Evolutionary conservation across 148 eudicot species (phyloP).

Genomic region (Chenopodium suecicum): DNA sequence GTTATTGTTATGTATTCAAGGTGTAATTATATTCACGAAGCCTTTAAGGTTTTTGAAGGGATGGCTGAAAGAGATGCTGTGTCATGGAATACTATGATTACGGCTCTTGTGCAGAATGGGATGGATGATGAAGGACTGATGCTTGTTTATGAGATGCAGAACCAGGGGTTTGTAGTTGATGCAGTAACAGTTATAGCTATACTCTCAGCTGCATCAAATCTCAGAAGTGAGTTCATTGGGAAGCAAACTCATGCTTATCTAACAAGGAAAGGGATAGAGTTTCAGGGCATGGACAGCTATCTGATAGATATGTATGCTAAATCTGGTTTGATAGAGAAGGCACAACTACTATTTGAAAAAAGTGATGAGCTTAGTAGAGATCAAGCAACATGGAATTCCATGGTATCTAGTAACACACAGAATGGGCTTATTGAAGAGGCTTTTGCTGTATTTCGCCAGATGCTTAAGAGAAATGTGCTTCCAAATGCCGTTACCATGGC

Average conservation of each 20-base stretch:
- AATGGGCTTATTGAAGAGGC: constrained; percentile 61
- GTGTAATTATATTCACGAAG: constrained; percentile 56
- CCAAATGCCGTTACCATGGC: constrained; percentile 84
- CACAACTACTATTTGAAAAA: constrained; percentile 46
- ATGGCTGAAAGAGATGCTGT: constrained; percentile 79
- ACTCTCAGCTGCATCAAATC: constrained; percentile 85
- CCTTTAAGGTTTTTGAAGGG: constrained; percentile 62
- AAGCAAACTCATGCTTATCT: constrained; percentile 82
- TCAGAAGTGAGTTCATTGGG: constrained; percentile 62
- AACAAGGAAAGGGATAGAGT: constrained; percentile 57
- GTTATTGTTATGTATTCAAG: constrained; percentile 78
- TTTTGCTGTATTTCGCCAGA: constrained; percentile 52
- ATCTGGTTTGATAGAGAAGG: constrained; percentile 52
- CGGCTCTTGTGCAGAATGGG: constrained; percentile 76
- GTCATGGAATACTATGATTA: constrained; percentile 87
- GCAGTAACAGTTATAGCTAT: constrained; percentile 65
- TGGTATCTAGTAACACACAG: constrained; percentile 66
- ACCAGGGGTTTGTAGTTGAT: constrained; percentile 63
- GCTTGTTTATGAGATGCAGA: constrained; percentile 91
- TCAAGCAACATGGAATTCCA: constrained; percentile 87
- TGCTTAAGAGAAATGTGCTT: constrained; percentile 50
- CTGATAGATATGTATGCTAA: constrained; percentile 89
- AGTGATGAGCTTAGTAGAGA: constrained; percentile 45
- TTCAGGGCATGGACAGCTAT: constrained; percentile 79
- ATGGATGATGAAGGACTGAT: constrained; percentile 72